These are phyloP conservation scores for Fistulinella cinereoalba DNA, from an alignment of 1,284 basidiomycete genomes.

Conservation along the genomic window DNA sequence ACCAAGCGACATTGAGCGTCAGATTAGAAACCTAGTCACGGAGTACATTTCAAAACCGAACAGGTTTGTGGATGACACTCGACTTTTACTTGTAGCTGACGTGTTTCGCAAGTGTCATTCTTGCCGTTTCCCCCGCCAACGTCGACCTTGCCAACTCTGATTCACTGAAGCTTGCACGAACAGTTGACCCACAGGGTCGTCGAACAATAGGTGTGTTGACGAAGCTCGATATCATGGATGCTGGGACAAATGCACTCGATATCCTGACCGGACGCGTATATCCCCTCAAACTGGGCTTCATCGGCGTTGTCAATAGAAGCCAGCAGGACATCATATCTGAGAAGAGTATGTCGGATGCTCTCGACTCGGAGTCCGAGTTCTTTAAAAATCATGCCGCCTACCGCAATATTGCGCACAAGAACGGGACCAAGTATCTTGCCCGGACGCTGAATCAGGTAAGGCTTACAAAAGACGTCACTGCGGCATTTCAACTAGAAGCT, in stretches of 20 bases:
- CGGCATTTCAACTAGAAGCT: constrained; percentile 1
- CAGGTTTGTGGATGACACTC: constrained; percentile 53
- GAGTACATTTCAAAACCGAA: constrained; percentile 98
- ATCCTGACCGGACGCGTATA: constrained; percentile 96
- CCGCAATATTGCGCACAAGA: constrained; percentile 94
- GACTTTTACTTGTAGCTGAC: constrained; percentile 1
- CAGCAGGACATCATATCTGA: constrained; percentile 96
- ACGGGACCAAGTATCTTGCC: constrained; percentile 93
- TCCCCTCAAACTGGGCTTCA: constrained; percentile 96
- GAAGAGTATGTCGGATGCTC: constrained; percentile 83
- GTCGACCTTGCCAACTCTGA: constrained; percentile 99
- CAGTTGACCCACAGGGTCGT: constrained; percentile 93
- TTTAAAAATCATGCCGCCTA: constrained; percentile 91
- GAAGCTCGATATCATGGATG: constrained; percentile 98
- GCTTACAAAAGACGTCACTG: neutral
- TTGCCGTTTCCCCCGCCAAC: constrained; percentile 95
- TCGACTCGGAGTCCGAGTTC: constrained; percentile 87
- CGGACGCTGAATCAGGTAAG: constrained; percentile 86
- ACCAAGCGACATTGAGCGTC: constrained; percentile 92
- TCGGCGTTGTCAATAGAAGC: constrained; percentile 95
- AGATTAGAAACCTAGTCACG: constrained; percentile 90
- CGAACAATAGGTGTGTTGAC: constrained; percentile 96
- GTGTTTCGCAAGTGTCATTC: constrained; percentile 72
- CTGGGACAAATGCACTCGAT: constrained; percentile 95
- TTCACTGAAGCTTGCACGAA: constrained; percentile 92